Evolutionary conservation across 2,329 filamentous ascomycete genomes (phyloP).

Genomic region (Lojkania enalia): DNA sequence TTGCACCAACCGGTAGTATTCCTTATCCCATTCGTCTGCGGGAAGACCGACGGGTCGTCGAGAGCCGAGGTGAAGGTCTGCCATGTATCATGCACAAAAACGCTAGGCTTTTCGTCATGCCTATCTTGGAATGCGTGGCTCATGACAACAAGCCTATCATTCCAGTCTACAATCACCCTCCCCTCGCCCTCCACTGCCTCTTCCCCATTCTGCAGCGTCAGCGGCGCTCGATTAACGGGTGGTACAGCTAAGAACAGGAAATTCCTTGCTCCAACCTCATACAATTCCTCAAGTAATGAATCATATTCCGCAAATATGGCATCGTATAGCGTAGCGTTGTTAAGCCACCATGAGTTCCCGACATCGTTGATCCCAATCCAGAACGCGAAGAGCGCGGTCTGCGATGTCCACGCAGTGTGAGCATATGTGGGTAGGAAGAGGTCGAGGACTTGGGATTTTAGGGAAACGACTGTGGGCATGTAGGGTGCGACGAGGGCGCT

Average conservation of each 20-base stretch:
- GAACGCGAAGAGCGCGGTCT: slow-evolving; percentile 54
- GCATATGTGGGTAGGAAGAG: slow-evolving; percentile 49
- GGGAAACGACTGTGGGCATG: slow-evolving; percentile 51
- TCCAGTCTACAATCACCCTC: slow-evolving; percentile 57
- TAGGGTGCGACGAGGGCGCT: slow-evolving; percentile 54
- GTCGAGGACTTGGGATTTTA: slow-evolving; percentile 56
- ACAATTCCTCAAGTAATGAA: slow-evolving; percentile 45
- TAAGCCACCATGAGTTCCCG: slow-evolving; percentile 52
- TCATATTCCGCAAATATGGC: slow-evolving; percentile 45
- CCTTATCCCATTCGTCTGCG: slow-evolving; percentile 56
- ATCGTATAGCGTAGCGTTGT: slow-evolving; percentile 40
- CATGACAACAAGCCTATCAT: slow-evolving; percentile 50
- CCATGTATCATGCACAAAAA: slow-evolving; percentile 59
- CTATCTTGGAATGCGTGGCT: slow-evolving; percentile 45
- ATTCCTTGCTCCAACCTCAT: slow-evolving; percentile 52
- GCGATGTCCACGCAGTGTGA: slow-evolving; percentile 48
- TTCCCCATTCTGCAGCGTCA: slow-evolving; percentile 48
- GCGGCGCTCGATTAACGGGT: slow-evolving; percentile 57
- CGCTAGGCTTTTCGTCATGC: slow-evolving; percentile 48
- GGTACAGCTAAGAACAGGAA: slow-evolving; percentile 54
- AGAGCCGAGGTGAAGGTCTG: slow-evolving; percentile 57
- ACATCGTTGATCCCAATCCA: slow-evolving; percentile 63
- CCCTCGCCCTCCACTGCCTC: slow-evolving; percentile 38
- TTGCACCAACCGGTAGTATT: slow-evolving; percentile 61
- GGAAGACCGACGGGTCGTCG: slow-evolving; percentile 54